Evolutionary conservation across 2,329 filamentous ascomycete species (phyloP).

Genomic region (Penicillium hordei): DNA sequence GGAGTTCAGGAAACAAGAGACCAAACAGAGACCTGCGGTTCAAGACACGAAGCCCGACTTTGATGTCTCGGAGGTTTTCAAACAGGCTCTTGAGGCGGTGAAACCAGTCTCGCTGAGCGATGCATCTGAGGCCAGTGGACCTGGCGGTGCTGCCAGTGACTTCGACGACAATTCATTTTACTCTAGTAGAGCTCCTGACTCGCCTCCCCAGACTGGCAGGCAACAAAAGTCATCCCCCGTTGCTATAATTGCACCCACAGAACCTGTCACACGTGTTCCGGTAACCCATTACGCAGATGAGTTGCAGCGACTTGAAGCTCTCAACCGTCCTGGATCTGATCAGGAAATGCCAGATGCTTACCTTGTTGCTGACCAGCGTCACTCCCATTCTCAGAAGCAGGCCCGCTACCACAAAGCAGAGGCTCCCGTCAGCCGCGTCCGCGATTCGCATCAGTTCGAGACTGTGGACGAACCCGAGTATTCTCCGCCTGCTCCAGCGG

Average conservation of each 20-base stretch:
- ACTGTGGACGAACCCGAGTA: conserved; percentile 49
- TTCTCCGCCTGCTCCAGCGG: conserved; percentile 47
- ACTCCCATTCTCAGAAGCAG: conserved; percentile 32
- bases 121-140: conserved; percentile 54
- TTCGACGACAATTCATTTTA: conserved; percentile 95
- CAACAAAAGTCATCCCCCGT: conserved; percentile 33
- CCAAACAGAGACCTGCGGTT: conserved; percentile 50
- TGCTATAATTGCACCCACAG: conserved; percentile 33
- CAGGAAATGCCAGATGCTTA: conserved; percentile 43
- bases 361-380: conserved; percentile 39
- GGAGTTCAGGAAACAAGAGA: conserved; percentile 59
- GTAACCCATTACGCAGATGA: conserved; percentile 38
- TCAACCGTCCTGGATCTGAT: conserved; percentile 38
- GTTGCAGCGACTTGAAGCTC: conserved; percentile 40
- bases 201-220: conserved; percentile 52
- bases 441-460: conserved; percentile 32
- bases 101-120: conserved; percentile 63
- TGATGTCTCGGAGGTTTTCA: conserved; percentile 70
- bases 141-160: conserved; percentile 65
- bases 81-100: conserved; percentile 69
- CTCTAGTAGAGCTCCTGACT: conserved; percentile 85
- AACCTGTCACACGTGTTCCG: conserved; percentile 34
- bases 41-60: conserved; percentile 62
- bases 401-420: conserved; percentile 25
- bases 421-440: conserved; percentile 20